Evolutionary conservation across 2,329 filamentous ascomycete genomes (phyloP).

Genomic region (Trichoderma sp.): DNA sequence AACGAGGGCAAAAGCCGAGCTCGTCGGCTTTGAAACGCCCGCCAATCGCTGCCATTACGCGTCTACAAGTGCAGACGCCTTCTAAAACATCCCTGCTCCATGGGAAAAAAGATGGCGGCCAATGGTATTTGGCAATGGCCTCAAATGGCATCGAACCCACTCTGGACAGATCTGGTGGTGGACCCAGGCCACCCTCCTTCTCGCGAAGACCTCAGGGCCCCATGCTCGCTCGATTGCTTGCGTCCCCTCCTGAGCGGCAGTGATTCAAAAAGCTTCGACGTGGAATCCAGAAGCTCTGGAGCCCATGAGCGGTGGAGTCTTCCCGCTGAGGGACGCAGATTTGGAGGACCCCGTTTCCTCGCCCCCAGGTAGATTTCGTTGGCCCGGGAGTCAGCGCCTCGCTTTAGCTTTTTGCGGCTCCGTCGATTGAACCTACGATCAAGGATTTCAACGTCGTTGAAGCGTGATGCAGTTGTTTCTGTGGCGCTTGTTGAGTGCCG

Average conservation of each 20-base stretch:
- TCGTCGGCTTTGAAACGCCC: neutral
- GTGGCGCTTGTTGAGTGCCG: neutral
- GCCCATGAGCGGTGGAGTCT: constrained; percentile 27
- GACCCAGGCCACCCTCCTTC: constrained; percentile 21
- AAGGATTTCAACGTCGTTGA: neutral
- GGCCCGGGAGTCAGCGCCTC: constrained; percentile 21
- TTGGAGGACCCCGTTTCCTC: constrained; percentile 22
- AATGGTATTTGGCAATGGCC: constrained; percentile 19
- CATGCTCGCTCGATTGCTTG: constrained; percentile 18
- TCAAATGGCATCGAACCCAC: constrained; percentile 23
- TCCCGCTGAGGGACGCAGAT: constrained; percentile 26
- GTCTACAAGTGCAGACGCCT: constrained; percentile 5
- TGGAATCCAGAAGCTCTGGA: constrained; percentile 29
- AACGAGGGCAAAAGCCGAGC: neutral
- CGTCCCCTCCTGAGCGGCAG: constrained; percentile 23
- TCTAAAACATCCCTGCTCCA: constrained; percentile 8
- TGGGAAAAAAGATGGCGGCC: constrained; percentile 1
- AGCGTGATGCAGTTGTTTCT: neutral
- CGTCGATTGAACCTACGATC: neutral
- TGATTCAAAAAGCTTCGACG: constrained; percentile 27
- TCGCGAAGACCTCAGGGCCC: constrained; percentile 11
- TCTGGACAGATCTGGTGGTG: constrained; percentile 28
- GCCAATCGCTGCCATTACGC: neutral
- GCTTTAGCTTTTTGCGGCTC: constrained; percentile 21
- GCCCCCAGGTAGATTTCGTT: constrained; percentile 22